Percentiles rank a stretch among this genome's conserved stretches.
Conservation (phyloP, 192 early-diverging fungal species). For the Ambispora gerdemannii region DNA sequence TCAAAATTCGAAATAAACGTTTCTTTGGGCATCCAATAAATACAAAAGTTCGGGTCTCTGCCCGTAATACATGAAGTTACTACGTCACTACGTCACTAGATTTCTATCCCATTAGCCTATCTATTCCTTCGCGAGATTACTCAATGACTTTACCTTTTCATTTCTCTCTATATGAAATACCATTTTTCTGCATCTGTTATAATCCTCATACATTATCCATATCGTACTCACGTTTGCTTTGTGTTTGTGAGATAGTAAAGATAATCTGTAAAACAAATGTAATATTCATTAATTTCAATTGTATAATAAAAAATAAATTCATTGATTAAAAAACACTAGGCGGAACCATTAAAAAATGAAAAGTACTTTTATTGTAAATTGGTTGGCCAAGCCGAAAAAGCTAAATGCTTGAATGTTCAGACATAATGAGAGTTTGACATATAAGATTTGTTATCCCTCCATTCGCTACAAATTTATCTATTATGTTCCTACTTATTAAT, state of each 20-base stretch:
- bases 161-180: too few relatives aligned
- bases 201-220: conserved; percentile 1
- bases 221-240: background rate
- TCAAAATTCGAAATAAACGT: too few relatives aligned
- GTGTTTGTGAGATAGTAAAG: background rate
- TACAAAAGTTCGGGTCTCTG: too few relatives aligned
- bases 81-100: too few relatives aligned
- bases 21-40: too few relatives aligned
- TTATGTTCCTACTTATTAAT: conserved; percentile 3
- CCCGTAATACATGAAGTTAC: too few relatives aligned
- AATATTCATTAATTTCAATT: background rate
- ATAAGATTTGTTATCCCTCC: conserved; percentile 8
- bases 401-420: conserved; percentile 4
- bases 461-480: conserved; percentile 9
- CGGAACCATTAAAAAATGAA: conserved; percentile 8
- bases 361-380: conserved; percentile 13
- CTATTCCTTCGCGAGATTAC: too few relatives aligned
- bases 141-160: too few relatives aligned
- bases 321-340: conserved; percentile 7
- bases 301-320: background rate
- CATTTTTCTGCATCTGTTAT: background rate
- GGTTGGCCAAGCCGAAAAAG: background rate
- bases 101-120: too few relatives aligned
- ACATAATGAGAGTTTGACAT: conserved; percentile 2
- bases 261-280: background rate